A percentile compares a stretch with the other conserved stretches of the same genome.
Evolutionary conservation across 1,139 yeast genomes (phyloP).

Genomic region (Citeromyces hawaiiensis): DNA sequence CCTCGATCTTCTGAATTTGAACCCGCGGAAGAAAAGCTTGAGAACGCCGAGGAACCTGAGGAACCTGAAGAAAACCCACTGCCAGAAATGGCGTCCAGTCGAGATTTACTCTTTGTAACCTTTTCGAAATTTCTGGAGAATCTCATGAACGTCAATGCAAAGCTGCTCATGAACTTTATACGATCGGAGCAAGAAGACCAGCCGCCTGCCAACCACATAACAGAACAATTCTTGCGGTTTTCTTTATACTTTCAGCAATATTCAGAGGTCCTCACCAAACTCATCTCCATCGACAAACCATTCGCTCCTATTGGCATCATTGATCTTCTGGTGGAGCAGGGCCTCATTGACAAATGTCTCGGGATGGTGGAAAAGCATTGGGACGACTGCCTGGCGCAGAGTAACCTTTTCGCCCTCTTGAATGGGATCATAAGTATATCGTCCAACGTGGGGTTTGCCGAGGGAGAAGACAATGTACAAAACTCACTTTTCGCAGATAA

Average conservation of each 20-base stretch:
- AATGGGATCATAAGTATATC: conserved; percentile 19
- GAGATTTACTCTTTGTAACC: conserved; percentile 57
- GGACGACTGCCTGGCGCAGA: conserved; percentile 22
- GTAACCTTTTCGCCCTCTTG: conserved; percentile 15
- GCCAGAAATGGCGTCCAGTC: neutral
- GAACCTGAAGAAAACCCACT: conserved; percentile 12
- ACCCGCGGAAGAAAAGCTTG: neutral
- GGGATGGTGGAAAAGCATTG: conserved; percentile 11
- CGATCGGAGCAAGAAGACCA: conserved; percentile 21
- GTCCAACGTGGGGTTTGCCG: conserved; percentile 21
- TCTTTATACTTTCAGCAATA: conserved; percentile 61
- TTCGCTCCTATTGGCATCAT: conserved; percentile 64
- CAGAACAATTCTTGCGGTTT: conserved; percentile 55
- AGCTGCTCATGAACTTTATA: conserved; percentile 60
- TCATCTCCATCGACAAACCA: conserved; percentile 68
- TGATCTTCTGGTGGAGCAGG: conserved; percentile 52
- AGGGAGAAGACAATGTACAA: conserved; percentile 19
- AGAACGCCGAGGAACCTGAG: conserved; percentile 6
- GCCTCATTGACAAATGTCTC: conserved; percentile 28
- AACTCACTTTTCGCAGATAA: conserved; percentile 21
- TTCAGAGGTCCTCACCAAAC: conserved; percentile 65
- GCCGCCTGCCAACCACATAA: conserved; percentile 30
- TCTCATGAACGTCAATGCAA: conserved; percentile 73
- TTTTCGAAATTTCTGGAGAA: conserved; percentile 90
- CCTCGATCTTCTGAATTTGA: neutral